phyloP scores from a whole-genome alignment of 192 early-diverging fungal genomes.

The Coemansia sp. region DNA sequence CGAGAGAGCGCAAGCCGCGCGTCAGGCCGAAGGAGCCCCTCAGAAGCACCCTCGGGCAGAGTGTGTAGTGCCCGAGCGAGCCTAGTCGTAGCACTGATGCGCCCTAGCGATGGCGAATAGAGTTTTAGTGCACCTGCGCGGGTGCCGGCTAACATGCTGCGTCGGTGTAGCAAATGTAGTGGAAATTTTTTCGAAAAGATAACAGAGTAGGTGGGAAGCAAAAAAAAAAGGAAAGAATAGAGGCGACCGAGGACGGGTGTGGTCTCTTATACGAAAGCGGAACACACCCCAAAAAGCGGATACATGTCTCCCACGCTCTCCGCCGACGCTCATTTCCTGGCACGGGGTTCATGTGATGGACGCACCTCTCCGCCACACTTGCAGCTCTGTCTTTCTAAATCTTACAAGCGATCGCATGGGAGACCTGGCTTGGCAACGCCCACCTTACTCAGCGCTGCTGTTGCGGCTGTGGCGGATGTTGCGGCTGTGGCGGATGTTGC shows the following conservation, averaged over 20 bases:
- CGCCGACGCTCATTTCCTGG: neutral
- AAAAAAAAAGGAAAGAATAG: too few species aligned
- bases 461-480: neutral
- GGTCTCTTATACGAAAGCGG: neutral
- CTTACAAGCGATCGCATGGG: neutral
- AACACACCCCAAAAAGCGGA: neutral
- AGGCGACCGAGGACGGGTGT: neutral
- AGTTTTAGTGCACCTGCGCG: neutral
- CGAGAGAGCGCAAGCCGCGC: conserved; percentile 38
- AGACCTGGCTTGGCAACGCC: too few species aligned
- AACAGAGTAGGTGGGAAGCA: neutral
- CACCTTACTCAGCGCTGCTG: neutral
- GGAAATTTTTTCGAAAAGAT: neutral
- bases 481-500: too few species aligned
- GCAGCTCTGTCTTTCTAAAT: too few species aligned
- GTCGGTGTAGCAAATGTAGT: neutral
- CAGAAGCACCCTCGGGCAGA: neutral
- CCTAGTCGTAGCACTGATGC: neutral
- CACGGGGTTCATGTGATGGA: conserved; percentile 3
- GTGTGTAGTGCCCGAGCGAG: conserved; percentile 8
- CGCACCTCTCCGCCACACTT: neutral
- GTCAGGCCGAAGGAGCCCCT: conserved; percentile 39
- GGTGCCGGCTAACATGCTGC: conserved; percentile 4
- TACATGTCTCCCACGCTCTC: neutral
- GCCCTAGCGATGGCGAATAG: neutral